Evolutionary conservation across 768 basidiomycete genomes (phyloP).

Genomic region (Phlebiopsis flavidoalba): DNA sequence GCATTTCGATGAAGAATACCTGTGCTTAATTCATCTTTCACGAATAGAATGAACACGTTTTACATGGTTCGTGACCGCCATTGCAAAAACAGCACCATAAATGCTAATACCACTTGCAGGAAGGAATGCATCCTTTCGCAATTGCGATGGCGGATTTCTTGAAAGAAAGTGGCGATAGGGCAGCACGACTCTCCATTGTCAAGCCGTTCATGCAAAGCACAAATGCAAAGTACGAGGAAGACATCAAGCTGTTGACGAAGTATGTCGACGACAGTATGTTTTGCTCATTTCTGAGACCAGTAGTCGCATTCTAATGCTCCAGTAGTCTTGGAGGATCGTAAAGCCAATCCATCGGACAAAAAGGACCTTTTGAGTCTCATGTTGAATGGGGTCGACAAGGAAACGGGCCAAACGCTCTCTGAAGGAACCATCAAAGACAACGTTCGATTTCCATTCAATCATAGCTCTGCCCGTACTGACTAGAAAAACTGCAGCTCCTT

Average conservation of each 20-base stretch:
- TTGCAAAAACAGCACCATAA: too few species aligned
- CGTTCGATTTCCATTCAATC: constrained; percentile 19
- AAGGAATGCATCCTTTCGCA: constrained; percentile 33
- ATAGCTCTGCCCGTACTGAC: not conserved
- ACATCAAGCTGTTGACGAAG: constrained; percentile 34
- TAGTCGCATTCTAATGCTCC: not conserved
- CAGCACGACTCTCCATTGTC: constrained; percentile 29
- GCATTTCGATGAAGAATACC: not conserved
- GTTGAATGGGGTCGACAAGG: constrained; percentile 39
- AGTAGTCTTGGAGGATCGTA: constrained; percentile 36
- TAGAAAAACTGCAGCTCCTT: constrained; percentile 27
- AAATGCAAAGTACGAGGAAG: constrained; percentile 33
- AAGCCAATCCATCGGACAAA: constrained; percentile 31
- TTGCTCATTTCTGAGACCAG: not conserved
- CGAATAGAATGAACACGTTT: constrained; percentile 39
- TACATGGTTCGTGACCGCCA: constrained; percentile 26
- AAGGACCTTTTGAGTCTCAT: constrained; percentile 42
- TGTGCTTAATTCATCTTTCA: not conserved
- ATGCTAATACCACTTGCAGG: constrained; percentile 20
- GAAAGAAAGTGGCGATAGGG: constrained; percentile 30
- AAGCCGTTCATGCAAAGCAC: constrained; percentile 29
- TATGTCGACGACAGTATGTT: constrained; percentile 35
- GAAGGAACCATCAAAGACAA: constrained; percentile 40
- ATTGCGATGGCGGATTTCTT: constrained; percentile 39
- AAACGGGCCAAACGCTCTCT: constrained; percentile 35